Base-by-base conservation (phyloP, 352 stramenopile genomes). In the Phytophthora boehmeriae region DNA sequence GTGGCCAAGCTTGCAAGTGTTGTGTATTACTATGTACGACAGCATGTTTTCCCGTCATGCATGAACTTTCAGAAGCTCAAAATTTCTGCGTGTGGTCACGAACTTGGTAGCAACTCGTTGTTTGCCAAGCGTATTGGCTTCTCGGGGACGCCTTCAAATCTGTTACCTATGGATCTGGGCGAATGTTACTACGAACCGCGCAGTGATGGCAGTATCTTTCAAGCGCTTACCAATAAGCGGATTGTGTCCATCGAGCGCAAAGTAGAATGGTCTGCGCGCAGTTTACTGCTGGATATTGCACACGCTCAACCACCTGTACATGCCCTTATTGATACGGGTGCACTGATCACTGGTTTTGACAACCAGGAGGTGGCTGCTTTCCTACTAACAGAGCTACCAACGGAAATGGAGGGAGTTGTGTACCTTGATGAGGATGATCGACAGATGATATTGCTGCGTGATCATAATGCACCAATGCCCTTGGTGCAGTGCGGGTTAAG, bases 31-130 rank as follows among this genome's bases (percentile, higher is more conserved):
- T 99, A 99, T 63, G 79, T 99, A 6, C 89, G 98, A 44, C 93
- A 91, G 50, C 97, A 99, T 59, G 96, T 99, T 14, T 99, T 99
- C 70, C 98, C 98, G n/a, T 89, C 98, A 44, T 98, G 97, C 23
- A 98, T 99, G 88, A 98, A 99, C 51, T 97, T 99, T 62, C 96
- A 99, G 73, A 96, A 97, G 58, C 89, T 99, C 38, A 99, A 99
- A 72, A 97, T 99, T 42, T 98, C 94, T 34, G 97, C 98, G 16
- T 99, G 96, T 68, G 98, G 98, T 2, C 97, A 99, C 81, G 98
- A 99, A 67, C 84, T 99, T 44, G 98, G 98, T 16, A 98, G 97
- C 50, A 92, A 98, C 58, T 98, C 98, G 65, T 63, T 99, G 14
- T 99, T 99, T 76, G 89, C 90, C 17, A 93, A 95, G 49, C 90